These are phyloP conservation scores for Simplicillium aogashimaense DNA, from an alignment of 2,329 filamentous ascomycete genomes.

Conservation along the genomic window DNA sequence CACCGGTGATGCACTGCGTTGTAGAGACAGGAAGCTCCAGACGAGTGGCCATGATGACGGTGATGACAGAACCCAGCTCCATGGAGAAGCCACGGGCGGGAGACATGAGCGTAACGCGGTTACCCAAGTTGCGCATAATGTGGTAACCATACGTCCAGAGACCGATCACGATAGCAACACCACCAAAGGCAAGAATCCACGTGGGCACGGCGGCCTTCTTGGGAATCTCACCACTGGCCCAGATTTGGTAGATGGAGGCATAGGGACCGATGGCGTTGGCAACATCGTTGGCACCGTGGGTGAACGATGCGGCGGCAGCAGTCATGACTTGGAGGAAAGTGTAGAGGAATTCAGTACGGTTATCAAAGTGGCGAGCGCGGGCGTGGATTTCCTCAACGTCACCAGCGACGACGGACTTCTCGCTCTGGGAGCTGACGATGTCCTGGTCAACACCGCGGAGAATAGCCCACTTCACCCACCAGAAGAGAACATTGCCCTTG, in stretches of 20 bases:
- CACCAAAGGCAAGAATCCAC: conserved; percentile 50
- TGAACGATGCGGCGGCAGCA: conserved; percentile 52
- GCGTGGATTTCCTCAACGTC: conserved; percentile 47
- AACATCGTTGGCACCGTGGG: conserved; percentile 59
- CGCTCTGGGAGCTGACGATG: conserved; percentile 24
- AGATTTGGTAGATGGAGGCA: conserved; percentile 53
- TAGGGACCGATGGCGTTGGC: conserved; percentile 54
- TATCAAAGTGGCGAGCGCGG: conserved; percentile 47
- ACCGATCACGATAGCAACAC: conserved; percentile 41
- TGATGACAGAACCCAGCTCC: conserved; percentile 52
- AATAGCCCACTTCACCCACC: conserved; percentile 31
- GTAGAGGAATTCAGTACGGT: conserved; percentile 51
- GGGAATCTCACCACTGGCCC: conserved; percentile 35
- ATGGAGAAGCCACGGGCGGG: conserved; percentile 49
- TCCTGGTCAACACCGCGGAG: conserved; percentile 37
- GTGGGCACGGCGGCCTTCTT: conserved; percentile 40
- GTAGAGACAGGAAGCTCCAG: conserved; percentile 54
- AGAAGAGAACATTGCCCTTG: conserved; percentile 29
- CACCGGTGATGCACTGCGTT: conserved; percentile 54
- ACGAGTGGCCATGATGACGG: conserved; percentile 54
- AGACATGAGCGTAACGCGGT: conserved; percentile 53
- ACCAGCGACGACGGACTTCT: conserved; percentile 34
- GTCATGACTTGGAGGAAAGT: conserved; percentile 51
- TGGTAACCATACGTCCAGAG: conserved; percentile 54
- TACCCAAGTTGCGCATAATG: conserved; percentile 54